A percentile compares a stretch with the other conserved stretches of the same genome.
These are phyloP conservation scores for Boletus albobrunnescens DNA, from an alignment of 1,284 basidiomycete genomes.

Conservation along the genomic window DNA sequence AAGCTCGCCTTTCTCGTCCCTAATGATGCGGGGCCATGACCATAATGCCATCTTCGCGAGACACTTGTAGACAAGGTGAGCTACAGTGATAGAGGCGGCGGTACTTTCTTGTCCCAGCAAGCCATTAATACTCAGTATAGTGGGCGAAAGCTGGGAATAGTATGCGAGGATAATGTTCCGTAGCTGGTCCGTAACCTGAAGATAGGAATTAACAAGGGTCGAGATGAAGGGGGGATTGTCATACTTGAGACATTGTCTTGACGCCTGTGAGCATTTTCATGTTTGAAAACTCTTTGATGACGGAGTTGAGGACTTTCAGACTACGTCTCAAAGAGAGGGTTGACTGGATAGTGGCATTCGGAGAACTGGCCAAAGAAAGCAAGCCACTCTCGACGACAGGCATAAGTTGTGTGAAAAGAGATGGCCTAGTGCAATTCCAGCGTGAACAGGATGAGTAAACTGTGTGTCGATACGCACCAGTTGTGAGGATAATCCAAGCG, in stretches of 20 bases:
- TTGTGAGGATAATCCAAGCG: slow-evolving; percentile 64
- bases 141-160: slow-evolving; percentile 50
- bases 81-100: slow-evolving; percentile 53
- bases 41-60: slow-evolving; percentile 62
- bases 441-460: not conserved
- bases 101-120: slow-evolving; percentile 38
- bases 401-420: slow-evolving; percentile 56
- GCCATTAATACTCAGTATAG: slow-evolving; percentile 42
- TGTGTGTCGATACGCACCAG: slow-evolving; percentile 47
- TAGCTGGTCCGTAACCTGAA: slow-evolving; percentile 54
- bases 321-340: slow-evolving; percentile 57
- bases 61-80: slow-evolving; percentile 69
- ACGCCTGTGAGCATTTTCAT: slow-evolving; percentile 66
- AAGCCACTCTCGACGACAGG: slow-evolving; percentile 50
- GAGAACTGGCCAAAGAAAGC: slow-evolving; percentile 43
- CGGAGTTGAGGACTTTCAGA: slow-evolving; percentile 56
- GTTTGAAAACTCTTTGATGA: slow-evolving; percentile 65
- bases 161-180: slow-evolving; percentile 51
- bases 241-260: slow-evolving; percentile 59
- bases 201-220: slow-evolving; percentile 3
- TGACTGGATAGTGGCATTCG: slow-evolving; percentile 40
- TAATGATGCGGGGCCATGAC: slow-evolving; percentile 61
- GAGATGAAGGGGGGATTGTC: slow-evolving; percentile 5
- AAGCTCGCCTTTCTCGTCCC: slow-evolving; percentile 40
- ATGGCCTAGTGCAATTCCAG: slow-evolving; percentile 46